phyloP scores from a whole-genome alignment of 768 basidiomycete genomes.

The Asterophora lycoperdoides region DNA sequence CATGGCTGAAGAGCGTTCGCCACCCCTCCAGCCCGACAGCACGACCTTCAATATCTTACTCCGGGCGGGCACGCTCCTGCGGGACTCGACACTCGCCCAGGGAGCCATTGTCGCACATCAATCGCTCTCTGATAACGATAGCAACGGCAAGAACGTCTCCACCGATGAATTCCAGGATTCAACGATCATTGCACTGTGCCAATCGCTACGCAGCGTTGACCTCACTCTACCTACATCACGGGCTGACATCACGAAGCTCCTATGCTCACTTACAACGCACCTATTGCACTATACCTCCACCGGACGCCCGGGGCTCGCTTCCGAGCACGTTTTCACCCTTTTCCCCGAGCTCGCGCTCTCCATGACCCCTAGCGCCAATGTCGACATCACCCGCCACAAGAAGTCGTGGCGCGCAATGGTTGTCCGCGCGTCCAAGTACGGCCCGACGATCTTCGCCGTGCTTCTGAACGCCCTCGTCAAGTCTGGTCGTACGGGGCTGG shows the following conservation, averaged over 20 bases:
- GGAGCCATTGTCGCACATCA: slow-evolving; percentile 32
- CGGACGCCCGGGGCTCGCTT: slow-evolving; percentile 42
- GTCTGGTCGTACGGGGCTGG: slow-evolving; percentile 46
- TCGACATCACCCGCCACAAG: slow-evolving; percentile 16
- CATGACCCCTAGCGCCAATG: slow-evolving; percentile 22
- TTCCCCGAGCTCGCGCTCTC: slow-evolving; percentile 47
- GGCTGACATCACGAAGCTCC: slow-evolving; percentile 29
- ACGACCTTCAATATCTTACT: slow-evolving; percentile 57
- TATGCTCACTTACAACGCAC: slow-evolving; percentile 46
- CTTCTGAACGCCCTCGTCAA: slow-evolving; percentile 61
- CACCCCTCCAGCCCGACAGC: slow-evolving; percentile 40
- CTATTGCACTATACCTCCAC: slow-evolving; percentile 49
- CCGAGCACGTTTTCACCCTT: slow-evolving; percentile 44
- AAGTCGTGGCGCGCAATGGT: slow-evolving; percentile 27
- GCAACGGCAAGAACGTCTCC: background rate
- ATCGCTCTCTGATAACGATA: background rate
- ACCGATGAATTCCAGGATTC: background rate
- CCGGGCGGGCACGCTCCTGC: slow-evolving; percentile 49
- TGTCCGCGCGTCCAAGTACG: slow-evolving; percentile 42
- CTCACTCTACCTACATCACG: slow-evolving; percentile 1
- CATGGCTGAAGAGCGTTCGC: slow-evolving; percentile 42
- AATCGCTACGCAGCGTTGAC: slow-evolving; percentile 7
- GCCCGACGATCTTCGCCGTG: slow-evolving; percentile 56
- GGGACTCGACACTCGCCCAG: slow-evolving; percentile 38
- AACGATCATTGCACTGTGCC: background rate